These are phyloP conservation scores for Geranium rotundifolium DNA, from an alignment of 345 rosid genomes.

Conservation along the genomic window DNA sequence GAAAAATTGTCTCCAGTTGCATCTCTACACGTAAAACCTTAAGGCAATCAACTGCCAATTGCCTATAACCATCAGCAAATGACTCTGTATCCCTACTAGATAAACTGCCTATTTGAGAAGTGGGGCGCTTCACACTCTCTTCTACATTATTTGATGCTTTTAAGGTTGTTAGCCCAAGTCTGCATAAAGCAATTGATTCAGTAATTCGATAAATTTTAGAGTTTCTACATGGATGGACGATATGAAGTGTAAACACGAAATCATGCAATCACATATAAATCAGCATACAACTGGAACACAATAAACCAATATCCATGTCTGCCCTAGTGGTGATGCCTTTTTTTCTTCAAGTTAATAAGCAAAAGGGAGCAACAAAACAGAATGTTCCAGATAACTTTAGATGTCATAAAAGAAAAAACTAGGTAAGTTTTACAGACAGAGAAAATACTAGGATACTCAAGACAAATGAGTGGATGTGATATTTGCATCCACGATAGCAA, in stretches of 20 bases:
- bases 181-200: slow-evolving; percentile 14
- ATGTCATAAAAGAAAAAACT: too few species aligned
- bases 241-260: not conserved
- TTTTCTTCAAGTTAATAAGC: too few species aligned
- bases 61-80: slow-evolving; percentile 84
- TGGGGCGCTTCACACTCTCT: slow-evolving; percentile 32
- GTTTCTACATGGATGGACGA: not conserved
- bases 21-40: slow-evolving; percentile 95
- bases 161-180: slow-evolving; percentile 62
- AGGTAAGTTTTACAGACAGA: too few species aligned
- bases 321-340: too few species aligned
- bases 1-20: slow-evolving; percentile 91
- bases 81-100: slow-evolving; percentile 49
- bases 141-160: slow-evolving; percentile 41
- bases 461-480: too few species aligned
- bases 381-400: too few species aligned
- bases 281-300: too few species aligned
- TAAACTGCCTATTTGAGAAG: slow-evolving; percentile 24
- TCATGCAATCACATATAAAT: too few species aligned
- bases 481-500: too few species aligned
- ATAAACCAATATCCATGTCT: too few species aligned
- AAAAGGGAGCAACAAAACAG: too few species aligned
- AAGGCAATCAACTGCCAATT: slow-evolving; percentile 88
- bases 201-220: not conserved
- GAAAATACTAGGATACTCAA: too few species aligned